Conservation (phyloP, 1,139 yeast species). For the Tardiomyces blankii region DNA sequence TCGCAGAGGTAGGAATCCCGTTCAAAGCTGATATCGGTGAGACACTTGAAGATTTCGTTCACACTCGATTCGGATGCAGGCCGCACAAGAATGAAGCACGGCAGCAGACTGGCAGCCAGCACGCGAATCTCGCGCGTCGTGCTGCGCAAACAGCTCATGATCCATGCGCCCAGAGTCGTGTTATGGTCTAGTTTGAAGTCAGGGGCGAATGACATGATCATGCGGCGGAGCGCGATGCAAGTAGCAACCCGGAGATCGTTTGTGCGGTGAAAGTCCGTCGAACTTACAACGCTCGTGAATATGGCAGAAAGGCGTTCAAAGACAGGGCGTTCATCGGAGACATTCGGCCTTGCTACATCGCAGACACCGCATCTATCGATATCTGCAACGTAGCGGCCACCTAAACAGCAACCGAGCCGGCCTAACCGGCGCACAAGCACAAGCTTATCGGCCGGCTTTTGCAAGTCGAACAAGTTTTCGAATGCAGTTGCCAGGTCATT, state of each 20-base stretch:
- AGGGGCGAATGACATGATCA: slow-evolving; percentile 4
- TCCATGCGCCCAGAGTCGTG: slow-evolving; percentile 18
- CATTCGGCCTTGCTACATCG: not conserved
- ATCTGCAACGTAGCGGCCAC: not conserved
- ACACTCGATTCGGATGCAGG: slow-evolving; percentile 4
- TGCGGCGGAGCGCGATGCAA: not conserved
- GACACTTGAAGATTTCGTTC: slow-evolving; percentile 10
- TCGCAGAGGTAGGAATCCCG: slow-evolving; percentile 42
- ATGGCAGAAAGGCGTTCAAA: not conserved
- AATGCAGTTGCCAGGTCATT: not conserved
- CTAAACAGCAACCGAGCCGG: not conserved
- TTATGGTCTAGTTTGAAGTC: slow-evolving; percentile 11
- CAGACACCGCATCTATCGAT: not conserved
- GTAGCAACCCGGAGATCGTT: slow-evolving; percentile 1
- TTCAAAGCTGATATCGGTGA: slow-evolving; percentile 29
- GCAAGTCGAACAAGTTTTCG: not conserved
- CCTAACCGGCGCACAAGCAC: not conserved
- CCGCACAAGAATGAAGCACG: slow-evolving; percentile 10
- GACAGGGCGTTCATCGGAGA: not conserved
- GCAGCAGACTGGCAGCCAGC: slow-evolving; percentile 14
- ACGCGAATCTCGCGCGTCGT: slow-evolving; percentile 18
- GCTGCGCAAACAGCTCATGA: slow-evolving; percentile 16
- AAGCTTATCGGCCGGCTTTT: not conserved
- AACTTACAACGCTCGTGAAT: not conserved
- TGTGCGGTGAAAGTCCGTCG: not conserved